phyloP scores from a whole-genome alignment of 495 filamentous ascomycete species.

The Trichoderma reesei region DNA sequence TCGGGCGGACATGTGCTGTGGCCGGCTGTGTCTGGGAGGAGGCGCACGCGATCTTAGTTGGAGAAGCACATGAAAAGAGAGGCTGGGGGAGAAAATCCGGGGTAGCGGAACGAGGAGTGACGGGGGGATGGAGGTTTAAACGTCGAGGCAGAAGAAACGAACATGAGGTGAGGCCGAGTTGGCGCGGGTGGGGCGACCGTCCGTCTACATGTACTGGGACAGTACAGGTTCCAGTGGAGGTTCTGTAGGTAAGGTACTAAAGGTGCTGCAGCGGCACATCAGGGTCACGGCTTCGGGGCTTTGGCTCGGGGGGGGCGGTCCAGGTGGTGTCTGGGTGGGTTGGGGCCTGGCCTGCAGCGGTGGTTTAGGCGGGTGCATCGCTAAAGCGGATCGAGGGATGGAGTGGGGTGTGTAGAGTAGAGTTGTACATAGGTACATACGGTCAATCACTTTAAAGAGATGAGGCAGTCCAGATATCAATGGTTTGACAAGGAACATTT shows the following conservation, averaged over 20 bases:
- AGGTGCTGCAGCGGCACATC: background rate
- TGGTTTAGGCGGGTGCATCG: background rate
- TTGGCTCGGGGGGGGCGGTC: background rate
- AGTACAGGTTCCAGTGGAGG: too few relatives aligned
- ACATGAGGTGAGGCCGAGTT: conserved; percentile 1
- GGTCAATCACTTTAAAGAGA: too few relatives aligned
- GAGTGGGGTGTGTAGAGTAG: background rate
- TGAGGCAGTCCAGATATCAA: too few relatives aligned
- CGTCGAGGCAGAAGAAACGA: background rate
- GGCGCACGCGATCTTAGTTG: conserved; percentile 4
- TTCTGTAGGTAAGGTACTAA: too few relatives aligned
- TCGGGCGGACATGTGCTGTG: background rate
- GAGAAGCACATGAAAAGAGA: conserved; percentile 3
- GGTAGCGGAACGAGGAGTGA: background rate
- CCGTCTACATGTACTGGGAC: too few relatives aligned
- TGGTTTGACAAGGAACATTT: too few relatives aligned
- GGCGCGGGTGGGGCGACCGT: background rate
- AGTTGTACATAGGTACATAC: background rate
- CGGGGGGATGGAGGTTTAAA: conserved; percentile 6
- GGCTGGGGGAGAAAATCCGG: conserved; percentile 4
- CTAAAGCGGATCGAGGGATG: background rate
- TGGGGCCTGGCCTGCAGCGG: background rate
- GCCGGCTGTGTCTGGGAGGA: background rate
- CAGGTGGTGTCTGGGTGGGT: background rate
- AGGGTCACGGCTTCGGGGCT: background rate